phyloP scores from a whole-genome alignment of 768 basidiomycete species.

The Boletus sensibilis region DNA sequence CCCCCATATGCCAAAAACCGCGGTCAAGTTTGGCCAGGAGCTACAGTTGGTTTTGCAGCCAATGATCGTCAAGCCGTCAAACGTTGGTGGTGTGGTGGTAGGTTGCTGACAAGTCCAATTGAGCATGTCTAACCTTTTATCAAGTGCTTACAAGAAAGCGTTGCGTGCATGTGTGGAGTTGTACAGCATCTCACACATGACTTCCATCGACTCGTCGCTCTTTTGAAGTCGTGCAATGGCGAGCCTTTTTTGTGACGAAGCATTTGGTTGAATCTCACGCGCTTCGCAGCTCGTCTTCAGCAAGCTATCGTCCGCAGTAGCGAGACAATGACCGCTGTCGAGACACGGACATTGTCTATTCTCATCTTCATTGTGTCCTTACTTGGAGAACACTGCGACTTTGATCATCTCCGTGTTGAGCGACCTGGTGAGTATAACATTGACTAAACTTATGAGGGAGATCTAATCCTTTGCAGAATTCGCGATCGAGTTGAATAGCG shows the following conservation, averaged over 20 bases:
- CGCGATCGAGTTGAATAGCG: slow-evolving; percentile 52
- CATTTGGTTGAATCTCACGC: slow-evolving; percentile 3
- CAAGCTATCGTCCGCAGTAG: slow-evolving; percentile 48
- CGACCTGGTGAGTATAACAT: slow-evolving; percentile 48
- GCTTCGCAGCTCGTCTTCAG: slow-evolving; percentile 56
- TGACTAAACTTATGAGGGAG: not conserved
- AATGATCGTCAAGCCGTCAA: slow-evolving; percentile 87
- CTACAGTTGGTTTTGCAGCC: slow-evolving; percentile 79
- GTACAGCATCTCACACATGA: slow-evolving; percentile 87
- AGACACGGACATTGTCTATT: slow-evolving; percentile 58
- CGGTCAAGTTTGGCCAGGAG: slow-evolving; percentile 83
- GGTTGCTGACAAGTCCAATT: slow-evolving; percentile 14
- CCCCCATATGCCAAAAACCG: slow-evolving; percentile 87
- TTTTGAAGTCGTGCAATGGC: slow-evolving; percentile 88
- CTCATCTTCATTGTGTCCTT: slow-evolving; percentile 83
- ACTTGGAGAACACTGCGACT: slow-evolving; percentile 85
- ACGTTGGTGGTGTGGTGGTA: slow-evolving; percentile 64
- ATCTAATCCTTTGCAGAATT: slow-evolving; percentile 42
- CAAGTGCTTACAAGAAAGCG: slow-evolving; percentile 85
- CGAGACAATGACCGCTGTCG: slow-evolving; percentile 44
- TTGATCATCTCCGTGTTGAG: slow-evolving; percentile 71
- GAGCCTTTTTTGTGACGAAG: not conserved
- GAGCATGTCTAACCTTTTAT: not conserved
- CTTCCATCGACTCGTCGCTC: slow-evolving; percentile 68
- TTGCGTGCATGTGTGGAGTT: slow-evolving; percentile 88